phyloP scores from a whole-genome alignment of 805 yeast species.

The Wickerhamiella allomyrinae region DNA sequence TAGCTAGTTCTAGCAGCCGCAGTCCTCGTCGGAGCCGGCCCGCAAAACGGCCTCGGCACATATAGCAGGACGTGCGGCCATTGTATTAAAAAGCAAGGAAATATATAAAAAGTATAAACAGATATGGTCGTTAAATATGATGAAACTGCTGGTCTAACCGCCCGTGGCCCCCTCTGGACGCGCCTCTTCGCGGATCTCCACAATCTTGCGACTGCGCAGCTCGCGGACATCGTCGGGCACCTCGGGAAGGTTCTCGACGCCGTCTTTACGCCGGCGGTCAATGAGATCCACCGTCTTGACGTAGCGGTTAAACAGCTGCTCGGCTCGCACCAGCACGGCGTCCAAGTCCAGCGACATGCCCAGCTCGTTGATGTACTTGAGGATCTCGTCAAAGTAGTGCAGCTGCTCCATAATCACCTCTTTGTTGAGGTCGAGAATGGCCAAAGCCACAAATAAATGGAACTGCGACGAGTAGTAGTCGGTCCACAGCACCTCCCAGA shows the following conservation, averaged over 20 bases:
- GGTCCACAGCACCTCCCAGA: conserved; percentile 94
- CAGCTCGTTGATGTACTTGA: conserved; percentile 84
- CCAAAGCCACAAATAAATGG: conserved; percentile 74
- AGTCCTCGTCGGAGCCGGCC: neutral
- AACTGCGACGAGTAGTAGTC: conserved; percentile 77
- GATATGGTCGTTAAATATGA: no score
- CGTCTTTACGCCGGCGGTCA: conserved; percentile 30
- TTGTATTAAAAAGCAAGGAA: no score
- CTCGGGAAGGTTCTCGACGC: neutral
- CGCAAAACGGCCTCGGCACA: no score
- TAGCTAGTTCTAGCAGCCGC: no score
- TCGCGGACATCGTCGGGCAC: conserved; percentile 37
- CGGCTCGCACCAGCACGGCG: conserved; percentile 71
- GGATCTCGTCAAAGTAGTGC: conserved; percentile 73
- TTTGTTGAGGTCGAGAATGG: conserved; percentile 78
- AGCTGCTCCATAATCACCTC: conserved; percentile 61
- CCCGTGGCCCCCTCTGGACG: conserved; percentile 27
- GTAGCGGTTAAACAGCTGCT: conserved; percentile 66
- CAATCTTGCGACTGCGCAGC: conserved; percentile 44
- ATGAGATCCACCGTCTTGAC: conserved; percentile 65
- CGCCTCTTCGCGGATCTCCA: conserved; percentile 47
- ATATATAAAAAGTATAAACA: no score
- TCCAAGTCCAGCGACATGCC: conserved; percentile 61
- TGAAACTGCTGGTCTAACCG: no score
- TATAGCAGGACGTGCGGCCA: no score